Evolutionary conservation across 2,329 filamentous ascomycete species (phyloP).

Genomic region (Colletotrichum cereale): DNA sequence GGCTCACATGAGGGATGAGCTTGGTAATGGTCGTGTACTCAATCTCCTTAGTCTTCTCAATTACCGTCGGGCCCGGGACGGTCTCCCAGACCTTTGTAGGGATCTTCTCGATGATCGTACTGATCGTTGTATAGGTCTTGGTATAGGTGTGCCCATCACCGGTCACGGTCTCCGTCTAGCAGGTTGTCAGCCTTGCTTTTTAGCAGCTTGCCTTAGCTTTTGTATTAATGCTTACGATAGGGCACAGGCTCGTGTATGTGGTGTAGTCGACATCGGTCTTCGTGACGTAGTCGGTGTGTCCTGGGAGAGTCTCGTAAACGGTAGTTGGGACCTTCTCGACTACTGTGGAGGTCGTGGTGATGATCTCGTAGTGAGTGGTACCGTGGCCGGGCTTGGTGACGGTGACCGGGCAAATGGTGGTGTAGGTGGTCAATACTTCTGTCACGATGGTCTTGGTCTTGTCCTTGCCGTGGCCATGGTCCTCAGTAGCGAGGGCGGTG

Average conservation of each 20-base stretch:
- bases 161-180: slow-evolving; percentile 51
- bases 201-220: background rate
- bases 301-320: slow-evolving; percentile 50
- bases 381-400: slow-evolving; percentile 41
- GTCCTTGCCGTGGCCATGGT: slow-evolving; percentile 34
- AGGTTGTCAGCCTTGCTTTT: background rate
- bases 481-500: slow-evolving; percentile 31
- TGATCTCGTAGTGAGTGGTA: slow-evolving; percentile 43
- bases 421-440: slow-evolving; percentile 11
- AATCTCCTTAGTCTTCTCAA: slow-evolving; percentile 48
- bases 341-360: slow-evolving; percentile 47
- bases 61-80: slow-evolving; percentile 51
- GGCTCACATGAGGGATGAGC: slow-evolving; percentile 16
- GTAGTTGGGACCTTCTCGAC: slow-evolving; percentile 50
- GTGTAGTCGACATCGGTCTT: slow-evolving; percentile 54
- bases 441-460: slow-evolving; percentile 35
- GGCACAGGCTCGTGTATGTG: slow-evolving; percentile 60
- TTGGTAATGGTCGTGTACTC: slow-evolving; percentile 42
- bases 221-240: slow-evolving; percentile 45
- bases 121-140: slow-evolving; percentile 46
- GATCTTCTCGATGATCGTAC: slow-evolving; percentile 47
- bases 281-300: slow-evolving; percentile 50
- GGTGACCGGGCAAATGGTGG: slow-evolving; percentile 34
- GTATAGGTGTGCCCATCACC: slow-evolving; percentile 49
- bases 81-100: slow-evolving; percentile 52